Conservation (phyloP, 2,329 filamentous ascomycete genomes). For the Fusarium dimerum region DNA sequence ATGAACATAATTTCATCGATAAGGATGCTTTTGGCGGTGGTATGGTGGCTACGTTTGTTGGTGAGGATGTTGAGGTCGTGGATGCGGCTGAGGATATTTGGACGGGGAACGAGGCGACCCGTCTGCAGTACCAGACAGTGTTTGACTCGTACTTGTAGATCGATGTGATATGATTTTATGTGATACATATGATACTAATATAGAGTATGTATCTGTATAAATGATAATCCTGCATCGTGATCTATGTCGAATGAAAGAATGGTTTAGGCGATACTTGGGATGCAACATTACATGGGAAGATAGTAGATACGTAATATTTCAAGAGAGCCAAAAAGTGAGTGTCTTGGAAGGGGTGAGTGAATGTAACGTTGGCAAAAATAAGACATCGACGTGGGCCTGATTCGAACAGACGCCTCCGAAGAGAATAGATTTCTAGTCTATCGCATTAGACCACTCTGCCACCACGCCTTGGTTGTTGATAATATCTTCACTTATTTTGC, state of each 20-base stretch:
- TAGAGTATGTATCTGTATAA: too few species aligned
- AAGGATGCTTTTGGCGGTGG: constrained; percentile 28
- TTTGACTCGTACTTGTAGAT: constrained; percentile 22
- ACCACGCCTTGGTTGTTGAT: neutral
- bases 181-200: too few species aligned
- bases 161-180: too few species aligned
- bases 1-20: constrained; percentile 33
- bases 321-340: too few species aligned
- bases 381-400: neutral
- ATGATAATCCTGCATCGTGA: too few species aligned
- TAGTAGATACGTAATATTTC: too few species aligned
- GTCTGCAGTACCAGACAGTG: constrained; percentile 22
- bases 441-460: neutral
- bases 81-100: constrained; percentile 26
- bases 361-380: neutral
- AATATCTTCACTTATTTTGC: too few species aligned
- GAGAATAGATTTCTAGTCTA: neutral
- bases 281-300: too few species aligned
- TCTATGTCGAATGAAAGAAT: too few species aligned
- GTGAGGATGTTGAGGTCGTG: constrained; percentile 27
- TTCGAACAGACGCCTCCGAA: neutral
- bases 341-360: too few species aligned
- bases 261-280: too few species aligned
- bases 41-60: constrained; percentile 31
- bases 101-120: constrained; percentile 17